phyloP scores from a whole-genome alignment of 345 rosid genomes.

The Corymbia maculata region DNA sequence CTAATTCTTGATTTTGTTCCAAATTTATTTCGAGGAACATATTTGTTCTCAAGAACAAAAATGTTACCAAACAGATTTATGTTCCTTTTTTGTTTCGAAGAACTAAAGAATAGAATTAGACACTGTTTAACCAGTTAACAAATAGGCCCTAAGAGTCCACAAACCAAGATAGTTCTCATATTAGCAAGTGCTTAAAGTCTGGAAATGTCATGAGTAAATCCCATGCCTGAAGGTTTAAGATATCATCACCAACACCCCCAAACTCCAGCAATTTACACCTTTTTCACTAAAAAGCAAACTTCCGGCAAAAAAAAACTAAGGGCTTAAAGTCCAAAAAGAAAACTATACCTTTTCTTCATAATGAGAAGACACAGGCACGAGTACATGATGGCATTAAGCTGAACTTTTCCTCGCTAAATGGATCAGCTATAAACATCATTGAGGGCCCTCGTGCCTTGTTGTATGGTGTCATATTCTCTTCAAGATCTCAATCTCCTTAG shows the following conservation, averaged over 20 bases:
- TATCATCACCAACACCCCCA: too few species aligned
- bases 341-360: background rate
- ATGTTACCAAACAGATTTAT: too few species aligned
- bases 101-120: too few species aligned
- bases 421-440: background rate
- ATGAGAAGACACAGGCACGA: background rate
- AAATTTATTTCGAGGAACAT: too few species aligned
- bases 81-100: too few species aligned
- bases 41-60: too few species aligned
- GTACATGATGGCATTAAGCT: background rate
- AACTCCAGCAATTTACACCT: too few species aligned
- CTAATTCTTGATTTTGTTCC: too few species aligned
- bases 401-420: background rate
- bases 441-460: background rate
- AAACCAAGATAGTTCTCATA: background rate
- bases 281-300: background rate
- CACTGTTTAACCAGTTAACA: too few species aligned
- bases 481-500: background rate
- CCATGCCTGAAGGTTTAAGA: background rate
- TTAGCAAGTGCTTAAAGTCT: background rate
- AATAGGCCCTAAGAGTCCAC: background rate
- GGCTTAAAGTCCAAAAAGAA: too few species aligned
- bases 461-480: background rate
- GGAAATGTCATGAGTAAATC: background rate
- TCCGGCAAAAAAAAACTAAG: background rate